Conservation (phyloP, 2,329 filamentous ascomycete species). For the Lachnellula subtilissima region DNA sequence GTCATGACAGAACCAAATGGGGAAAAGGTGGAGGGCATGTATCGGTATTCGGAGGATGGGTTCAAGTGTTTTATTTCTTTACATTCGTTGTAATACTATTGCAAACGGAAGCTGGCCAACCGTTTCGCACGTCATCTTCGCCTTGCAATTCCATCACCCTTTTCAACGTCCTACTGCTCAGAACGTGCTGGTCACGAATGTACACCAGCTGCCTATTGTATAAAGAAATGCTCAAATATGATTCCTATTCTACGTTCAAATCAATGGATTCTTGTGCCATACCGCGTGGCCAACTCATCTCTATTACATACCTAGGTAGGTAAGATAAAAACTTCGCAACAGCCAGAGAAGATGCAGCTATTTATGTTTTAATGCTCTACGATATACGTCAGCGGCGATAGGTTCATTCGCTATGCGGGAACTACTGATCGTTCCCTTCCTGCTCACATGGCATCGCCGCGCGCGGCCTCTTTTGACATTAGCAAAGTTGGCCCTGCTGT, state of each 20-base stretch:
- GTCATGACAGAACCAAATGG: conserved; percentile 29
- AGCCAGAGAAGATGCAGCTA: too few relatives aligned
- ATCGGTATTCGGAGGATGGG: conserved; percentile 16
- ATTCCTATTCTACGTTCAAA: neutral
- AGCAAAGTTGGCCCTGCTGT: too few relatives aligned
- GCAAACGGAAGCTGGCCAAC: conserved; percentile 28
- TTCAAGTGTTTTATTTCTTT: conserved; percentile 21
- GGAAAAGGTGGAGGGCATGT: conserved; percentile 16
- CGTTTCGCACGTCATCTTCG: conserved; percentile 21
- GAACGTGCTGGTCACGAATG: conserved; percentile 26
- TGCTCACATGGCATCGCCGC: too few relatives aligned
- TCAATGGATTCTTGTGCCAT: neutral
- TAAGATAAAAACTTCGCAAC: too few relatives aligned
- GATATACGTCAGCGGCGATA: too few relatives aligned
- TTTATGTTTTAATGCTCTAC: too few relatives aligned
- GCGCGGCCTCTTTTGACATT: too few relatives aligned
- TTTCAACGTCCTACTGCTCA: conserved; percentile 12
- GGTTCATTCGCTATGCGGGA: too few relatives aligned
- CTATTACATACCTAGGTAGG: too few relatives aligned
- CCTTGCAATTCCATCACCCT: conserved; percentile 14
- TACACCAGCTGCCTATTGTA: conserved; percentile 10
- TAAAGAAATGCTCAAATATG: conserved; percentile 1
- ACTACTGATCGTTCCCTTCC: too few relatives aligned
- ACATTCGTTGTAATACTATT: conserved; percentile 32
- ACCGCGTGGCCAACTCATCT: too few relatives aligned